Percentiles rank a stretch among this genome's conserved stretches.
These are phyloP conservation scores for Solanum microdontum DNA, from an alignment of 257 asterid species.

Conservation along the genomic window DNA sequence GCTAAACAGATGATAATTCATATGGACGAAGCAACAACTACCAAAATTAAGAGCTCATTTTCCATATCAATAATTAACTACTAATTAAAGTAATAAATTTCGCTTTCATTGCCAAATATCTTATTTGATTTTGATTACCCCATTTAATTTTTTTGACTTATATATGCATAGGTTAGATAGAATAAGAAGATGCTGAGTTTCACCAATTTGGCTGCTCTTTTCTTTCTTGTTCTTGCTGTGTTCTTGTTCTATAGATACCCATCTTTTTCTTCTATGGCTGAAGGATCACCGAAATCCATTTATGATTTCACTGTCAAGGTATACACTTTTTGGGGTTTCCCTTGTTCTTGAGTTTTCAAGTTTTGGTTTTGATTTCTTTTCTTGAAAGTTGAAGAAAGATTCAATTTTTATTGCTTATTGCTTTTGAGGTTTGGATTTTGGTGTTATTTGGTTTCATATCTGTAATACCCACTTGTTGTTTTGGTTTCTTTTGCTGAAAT, in stretches of 20 bases:
- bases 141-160: not conserved
- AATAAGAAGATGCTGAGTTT: constrained; percentile 20
- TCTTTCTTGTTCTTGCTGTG: constrained; percentile 34
- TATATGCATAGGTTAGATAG: not conserved
- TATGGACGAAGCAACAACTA: not conserved
- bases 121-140: not conserved
- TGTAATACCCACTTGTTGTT: not conserved
- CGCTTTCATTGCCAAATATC: not conserved
- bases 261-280: constrained; percentile 14
- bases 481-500: not conserved
- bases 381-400: not conserved
- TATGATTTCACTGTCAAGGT: constrained; percentile 67
- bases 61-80: not conserved
- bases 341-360: not conserved
- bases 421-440: not conserved
- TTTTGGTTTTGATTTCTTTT: not conserved
- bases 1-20: not conserved
- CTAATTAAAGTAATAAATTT: not conserved
- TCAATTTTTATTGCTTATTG: not conserved
- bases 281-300: constrained; percentile 23
- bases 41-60: not conserved
- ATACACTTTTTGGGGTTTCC: not conserved
- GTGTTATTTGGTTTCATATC: not conserved
- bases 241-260: constrained; percentile 16
- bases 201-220: constrained; percentile 31